Conservation (phyloP, 768 basidiomycete species). For the Collybia nuda region DNA sequence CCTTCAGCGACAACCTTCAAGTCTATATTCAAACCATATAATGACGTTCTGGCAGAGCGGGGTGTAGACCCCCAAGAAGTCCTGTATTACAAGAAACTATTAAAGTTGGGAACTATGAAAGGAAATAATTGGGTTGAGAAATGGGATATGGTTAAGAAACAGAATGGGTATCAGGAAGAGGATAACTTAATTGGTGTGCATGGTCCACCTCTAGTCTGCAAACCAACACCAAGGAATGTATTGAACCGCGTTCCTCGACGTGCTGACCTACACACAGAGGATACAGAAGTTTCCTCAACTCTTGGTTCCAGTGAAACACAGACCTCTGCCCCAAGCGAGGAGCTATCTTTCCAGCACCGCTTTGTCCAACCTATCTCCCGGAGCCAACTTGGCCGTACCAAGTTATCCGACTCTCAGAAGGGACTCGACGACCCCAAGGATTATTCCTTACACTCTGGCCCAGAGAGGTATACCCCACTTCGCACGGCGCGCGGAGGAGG, state of each 20-base stretch:
- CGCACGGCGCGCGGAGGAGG: not conserved
- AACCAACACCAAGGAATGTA: no score
- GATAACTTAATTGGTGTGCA: not conserved
- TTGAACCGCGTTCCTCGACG: slow-evolving; percentile 4
- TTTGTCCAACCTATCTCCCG: not conserved
- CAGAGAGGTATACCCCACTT: slow-evolving; percentile 6
- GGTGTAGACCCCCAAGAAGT: slow-evolving; percentile 82
- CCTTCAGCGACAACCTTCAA: slow-evolving; percentile 73
- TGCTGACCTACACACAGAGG: not conserved
- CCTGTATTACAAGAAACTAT: slow-evolving; percentile 75
- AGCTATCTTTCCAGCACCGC: not conserved
- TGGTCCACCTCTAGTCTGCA: not conserved
- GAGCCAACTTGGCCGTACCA: slow-evolving; percentile 1
- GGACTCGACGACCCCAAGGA: slow-evolving; percentile 4
- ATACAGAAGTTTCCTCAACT: slow-evolving; percentile 14
- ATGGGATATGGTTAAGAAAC: slow-evolving; percentile 70
- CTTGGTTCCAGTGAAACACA: slow-evolving; percentile 10
- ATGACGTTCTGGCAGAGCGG: slow-evolving; percentile 70
- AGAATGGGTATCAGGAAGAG: slow-evolving; percentile 39
- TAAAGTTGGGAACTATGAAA: slow-evolving; percentile 81
- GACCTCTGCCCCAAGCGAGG: not conserved
- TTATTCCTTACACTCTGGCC: slow-evolving; percentile 9
- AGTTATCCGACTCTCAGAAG: slow-evolving; percentile 10
- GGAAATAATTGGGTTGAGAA: slow-evolving; percentile 81
- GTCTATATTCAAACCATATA: slow-evolving; percentile 84